phyloP scores from a whole-genome alignment of 2,329 filamentous ascomycete genomes.

The Cryphonectria carpinicola region DNA sequence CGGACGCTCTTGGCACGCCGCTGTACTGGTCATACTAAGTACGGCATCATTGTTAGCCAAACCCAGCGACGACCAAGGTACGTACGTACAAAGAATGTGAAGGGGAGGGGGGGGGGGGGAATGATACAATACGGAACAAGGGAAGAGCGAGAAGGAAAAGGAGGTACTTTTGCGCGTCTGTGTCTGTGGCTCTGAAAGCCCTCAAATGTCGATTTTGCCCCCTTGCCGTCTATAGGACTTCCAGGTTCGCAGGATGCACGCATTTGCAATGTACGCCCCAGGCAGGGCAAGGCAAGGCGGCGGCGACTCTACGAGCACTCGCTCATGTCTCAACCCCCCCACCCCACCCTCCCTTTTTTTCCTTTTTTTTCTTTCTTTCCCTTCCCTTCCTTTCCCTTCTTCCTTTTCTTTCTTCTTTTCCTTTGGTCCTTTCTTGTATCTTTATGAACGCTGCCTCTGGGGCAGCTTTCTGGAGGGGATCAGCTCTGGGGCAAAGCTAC shows the following conservation, averaged over 20 bases:
- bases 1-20: constrained; percentile 22
- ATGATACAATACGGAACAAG: not conserved
- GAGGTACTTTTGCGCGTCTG: constrained; percentile 15
- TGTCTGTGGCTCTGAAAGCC: not conserved
- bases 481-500: constrained; percentile 48
- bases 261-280: not conserved
- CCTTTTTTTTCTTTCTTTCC: not conserved
- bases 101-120: no score
- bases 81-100: not conserved
- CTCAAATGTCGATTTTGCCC: constrained; percentile 1
- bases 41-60: constrained; percentile 5
- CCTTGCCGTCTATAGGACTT: constrained; percentile 25
- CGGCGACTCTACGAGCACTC: constrained; percentile 14
- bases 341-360: not conserved
- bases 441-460: constrained; percentile 29
- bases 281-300: not conserved
- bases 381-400: no score
- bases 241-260: constrained; percentile 6
- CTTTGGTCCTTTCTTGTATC: not conserved
- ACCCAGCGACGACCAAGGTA: not conserved
- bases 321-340: not conserved
- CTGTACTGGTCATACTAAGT: constrained; percentile 54
- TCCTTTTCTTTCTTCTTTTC: not conserved
- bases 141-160: not conserved
- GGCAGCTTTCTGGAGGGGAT: constrained; percentile 44